phyloP scores from a whole-genome alignment of 2,329 filamentous ascomycete genomes.

The Colletotrichum tamarilloi region DNA sequence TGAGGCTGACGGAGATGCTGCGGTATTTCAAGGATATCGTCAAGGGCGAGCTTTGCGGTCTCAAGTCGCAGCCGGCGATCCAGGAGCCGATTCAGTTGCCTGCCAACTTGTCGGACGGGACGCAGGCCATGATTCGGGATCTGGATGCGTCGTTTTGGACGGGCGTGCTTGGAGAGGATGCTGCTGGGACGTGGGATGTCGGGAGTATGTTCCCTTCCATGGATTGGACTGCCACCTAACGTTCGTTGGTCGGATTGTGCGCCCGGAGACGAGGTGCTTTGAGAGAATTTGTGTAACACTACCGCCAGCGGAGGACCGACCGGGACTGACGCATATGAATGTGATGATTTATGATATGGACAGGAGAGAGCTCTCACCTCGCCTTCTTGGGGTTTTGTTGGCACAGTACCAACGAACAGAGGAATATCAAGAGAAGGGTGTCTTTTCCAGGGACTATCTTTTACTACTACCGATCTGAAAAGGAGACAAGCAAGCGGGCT shows the following conservation, averaged over 20 bases:
- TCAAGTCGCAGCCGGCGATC: conserved; percentile 9
- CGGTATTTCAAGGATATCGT: conserved; percentile 34
- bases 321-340: not conserved
- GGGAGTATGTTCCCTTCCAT: conserved; percentile 23
- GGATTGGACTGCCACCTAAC: conserved; percentile 34
- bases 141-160: conserved; percentile 40
- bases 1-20: conserved; percentile 37
- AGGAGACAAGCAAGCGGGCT: not conserved
- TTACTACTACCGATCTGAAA: not conserved
- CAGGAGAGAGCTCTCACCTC: not conserved
- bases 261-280: not conserved
- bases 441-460: not conserved
- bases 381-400: too few species aligned
- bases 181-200: conserved; percentile 19
- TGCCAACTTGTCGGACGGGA: conserved; percentile 37
- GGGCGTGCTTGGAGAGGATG: conserved; percentile 22
- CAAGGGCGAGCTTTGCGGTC: conserved; percentile 28
- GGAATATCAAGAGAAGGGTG: not conserved
- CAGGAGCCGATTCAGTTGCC: conserved; percentile 24
- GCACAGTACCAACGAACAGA: too few species aligned
- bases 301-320: not conserved
- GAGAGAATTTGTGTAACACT: not conserved
- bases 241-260: not conserved
- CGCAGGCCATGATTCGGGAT: conserved; percentile 41
- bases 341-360: not conserved